These are phyloP conservation scores for Pseudofabraea citricarpa DNA, from an alignment of 2,329 filamentous ascomycete species.

Conservation along the genomic window DNA sequence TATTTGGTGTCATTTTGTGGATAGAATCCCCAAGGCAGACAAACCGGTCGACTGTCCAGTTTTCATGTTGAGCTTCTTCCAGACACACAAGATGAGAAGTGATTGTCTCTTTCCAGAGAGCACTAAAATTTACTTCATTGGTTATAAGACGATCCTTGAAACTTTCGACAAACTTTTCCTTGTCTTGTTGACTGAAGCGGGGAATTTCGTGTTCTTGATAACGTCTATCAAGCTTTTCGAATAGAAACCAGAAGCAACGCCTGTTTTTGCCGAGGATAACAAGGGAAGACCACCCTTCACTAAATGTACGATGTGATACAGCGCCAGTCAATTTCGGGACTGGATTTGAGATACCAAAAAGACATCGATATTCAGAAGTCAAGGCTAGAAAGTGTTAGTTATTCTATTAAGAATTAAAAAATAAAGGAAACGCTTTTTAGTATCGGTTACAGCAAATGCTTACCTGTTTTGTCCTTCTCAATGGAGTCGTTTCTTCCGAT, in stretches of 20 bases:
- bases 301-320: background rate
- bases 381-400: background rate
- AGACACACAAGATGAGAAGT: slow-evolving; percentile 7
- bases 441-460: background rate
- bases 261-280: background rate
- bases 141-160: slow-evolving; percentile 5
- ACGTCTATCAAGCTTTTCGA: background rate
- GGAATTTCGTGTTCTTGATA: slow-evolving; percentile 13
- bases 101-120: slow-evolving; percentile 9
- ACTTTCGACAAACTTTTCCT: slow-evolving; percentile 1
- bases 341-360: background rate
- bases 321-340: background rate
- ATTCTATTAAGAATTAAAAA: background rate
- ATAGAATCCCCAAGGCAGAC: slow-evolving; percentile 21
- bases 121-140: slow-evolving; percentile 10
- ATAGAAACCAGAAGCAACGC: background rate
- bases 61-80: slow-evolving; percentile 15
- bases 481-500: background rate
- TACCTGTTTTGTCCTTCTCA: background rate
- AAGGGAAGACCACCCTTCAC: background rate
- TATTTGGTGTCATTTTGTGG: slow-evolving; percentile 17
- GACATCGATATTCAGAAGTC: background rate
- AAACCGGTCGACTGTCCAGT: slow-evolving; percentile 17
- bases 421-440: background rate
- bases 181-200: slow-evolving; percentile 14